A percentile compares a stretch with the other conserved stretches of the same genome.
Evolutionary conservation across 2,329 filamentous ascomycete genomes (phyloP).

Genomic region (Diaporthe amygdali): DNA sequence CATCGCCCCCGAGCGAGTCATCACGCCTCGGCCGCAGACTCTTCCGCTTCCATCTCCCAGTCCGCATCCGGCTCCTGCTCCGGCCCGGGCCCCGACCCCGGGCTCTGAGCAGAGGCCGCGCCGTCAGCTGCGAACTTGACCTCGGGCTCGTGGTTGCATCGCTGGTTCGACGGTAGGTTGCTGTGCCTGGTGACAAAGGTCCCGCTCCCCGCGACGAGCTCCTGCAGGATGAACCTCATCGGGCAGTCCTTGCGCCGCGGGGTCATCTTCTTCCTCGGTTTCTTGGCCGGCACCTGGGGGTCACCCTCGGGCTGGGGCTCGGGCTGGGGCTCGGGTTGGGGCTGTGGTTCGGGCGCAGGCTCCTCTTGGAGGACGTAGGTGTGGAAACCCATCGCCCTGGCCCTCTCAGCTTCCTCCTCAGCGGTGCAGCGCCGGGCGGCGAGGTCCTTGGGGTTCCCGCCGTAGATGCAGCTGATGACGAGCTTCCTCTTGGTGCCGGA

Average conservation of each 20-base stretch:
- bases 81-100: not conserved
- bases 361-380: not conserved
- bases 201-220: conserved; percentile 21
- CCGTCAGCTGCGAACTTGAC: not conserved
- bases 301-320: not conserved
- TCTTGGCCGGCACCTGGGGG: not conserved
- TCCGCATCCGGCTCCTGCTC: not conserved
- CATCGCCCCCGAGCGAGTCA: not conserved
- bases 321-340: not conserved
- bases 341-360: not conserved
- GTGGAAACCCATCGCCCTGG: conserved; percentile 2
- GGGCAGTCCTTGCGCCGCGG: conserved; percentile 22
- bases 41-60: not conserved
- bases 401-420: conserved; percentile 9
- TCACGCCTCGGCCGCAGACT: not conserved
- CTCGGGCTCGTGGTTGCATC: conserved; percentile 23
- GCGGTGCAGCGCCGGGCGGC: not conserved
- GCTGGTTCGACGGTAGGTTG: not conserved
- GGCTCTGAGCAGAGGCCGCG: not conserved
- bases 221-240: conserved; percentile 21
- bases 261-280: conserved; percentile 15
- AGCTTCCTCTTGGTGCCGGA: conserved; percentile 26
- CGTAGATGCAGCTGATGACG: conserved; percentile 16
- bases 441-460: conserved; percentile 1
- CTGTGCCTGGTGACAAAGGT: conserved; percentile 18